A percentile compares a stretch with the other conserved stretches of the same genome.
Evolutionary conservation across 176 grass and related monocot species (phyloP).

Genomic region (Aechmea fasciata): DNA sequence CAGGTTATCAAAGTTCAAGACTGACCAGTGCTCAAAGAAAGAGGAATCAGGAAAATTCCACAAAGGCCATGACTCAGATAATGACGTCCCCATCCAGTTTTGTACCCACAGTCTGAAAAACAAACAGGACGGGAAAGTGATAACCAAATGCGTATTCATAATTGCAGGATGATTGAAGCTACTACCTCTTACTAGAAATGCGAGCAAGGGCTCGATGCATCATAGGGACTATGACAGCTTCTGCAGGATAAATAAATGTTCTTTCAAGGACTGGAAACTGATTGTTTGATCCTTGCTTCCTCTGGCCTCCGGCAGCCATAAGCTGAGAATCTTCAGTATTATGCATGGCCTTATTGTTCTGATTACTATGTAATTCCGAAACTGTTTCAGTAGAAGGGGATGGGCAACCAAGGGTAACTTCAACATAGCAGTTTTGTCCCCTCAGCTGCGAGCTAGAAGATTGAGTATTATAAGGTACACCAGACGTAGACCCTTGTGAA

Average conservation of each 20-base stretch:
- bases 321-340: constrained; percentile 31
- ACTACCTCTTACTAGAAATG: constrained; percentile 80
- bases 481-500: constrained; percentile 38
- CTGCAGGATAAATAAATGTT: constrained; percentile 90
- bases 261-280: constrained; percentile 66
- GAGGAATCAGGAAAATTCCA: constrained; percentile 85
- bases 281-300: constrained; percentile 41
- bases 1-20: constrained; percentile 14
- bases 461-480: constrained; percentile 60
- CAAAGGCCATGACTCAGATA: constrained; percentile 76
- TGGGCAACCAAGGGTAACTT: constrained; percentile 82
- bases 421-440: constrained; percentile 93
- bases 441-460: constrained; percentile 60
- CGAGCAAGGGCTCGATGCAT: constrained; percentile 81
- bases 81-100: constrained; percentile 46
- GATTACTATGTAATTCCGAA: constrained; percentile 40
- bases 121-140: constrained; percentile 7
- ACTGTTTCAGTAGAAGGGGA: constrained; percentile 36
- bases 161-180: constrained; percentile 8
- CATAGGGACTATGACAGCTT: constrained; percentile 85
- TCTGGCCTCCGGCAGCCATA: constrained; percentile 21
- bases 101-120: constrained; percentile 65
- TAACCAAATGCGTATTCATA: constrained; percentile 6
- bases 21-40: constrained; percentile 74
- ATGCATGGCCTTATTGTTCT: constrained; percentile 39